Base-by-base conservation (phyloP, 2,329 filamentous ascomycete genomes). In the Neoascochyta sp. region DNA sequence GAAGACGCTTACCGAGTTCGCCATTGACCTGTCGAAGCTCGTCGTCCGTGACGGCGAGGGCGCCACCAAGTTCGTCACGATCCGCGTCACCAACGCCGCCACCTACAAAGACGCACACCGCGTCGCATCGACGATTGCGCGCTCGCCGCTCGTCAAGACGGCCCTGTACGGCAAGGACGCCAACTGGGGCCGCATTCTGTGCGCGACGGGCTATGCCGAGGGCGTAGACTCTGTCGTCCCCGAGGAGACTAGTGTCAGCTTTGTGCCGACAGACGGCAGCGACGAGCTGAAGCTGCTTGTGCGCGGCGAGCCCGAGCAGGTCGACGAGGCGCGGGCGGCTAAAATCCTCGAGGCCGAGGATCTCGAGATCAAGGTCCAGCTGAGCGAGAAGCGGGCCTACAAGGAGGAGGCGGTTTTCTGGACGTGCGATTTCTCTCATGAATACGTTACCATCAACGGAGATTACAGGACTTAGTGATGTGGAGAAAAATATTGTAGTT, bases 141-240 rank as follows among this genome's bases (percentile, higher is more conserved):
- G 83, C 28, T 95, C 88, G 1, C 87, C 92, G 7, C 78, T 98
- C 9, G 92, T 98, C 50, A 98, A 98, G 73, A 98, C 92, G 0
- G 92, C 92, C 0, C 73, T 98, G 22, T 98, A 98, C 64, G 92
- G 92, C 45, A 87, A 88, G 62, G 92, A 98, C 60, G 92, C 92
- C 11, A 98, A 98, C 71, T 98, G 92, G 92, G 92, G 92, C 18
- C 87, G 92, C 32, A 94, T 98, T 41, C 75, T 96, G 16, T 96
- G 92, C 62, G 90, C 92, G 1, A 88, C 89, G 4, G 92, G 92
- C 3, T 96, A 96, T 60, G 71, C 76, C 0, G 73, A 74, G 36
- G 77, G 81, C 1, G 78, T 83, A 1, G 68, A 72, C 1, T 76
- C 78, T 24, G 76, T 92, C 29, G 66, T 76, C 0, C 82, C 83